Base-by-base conservation (phyloP, 192 early-diverging fungal species). In the Backusella sp. region DNA sequence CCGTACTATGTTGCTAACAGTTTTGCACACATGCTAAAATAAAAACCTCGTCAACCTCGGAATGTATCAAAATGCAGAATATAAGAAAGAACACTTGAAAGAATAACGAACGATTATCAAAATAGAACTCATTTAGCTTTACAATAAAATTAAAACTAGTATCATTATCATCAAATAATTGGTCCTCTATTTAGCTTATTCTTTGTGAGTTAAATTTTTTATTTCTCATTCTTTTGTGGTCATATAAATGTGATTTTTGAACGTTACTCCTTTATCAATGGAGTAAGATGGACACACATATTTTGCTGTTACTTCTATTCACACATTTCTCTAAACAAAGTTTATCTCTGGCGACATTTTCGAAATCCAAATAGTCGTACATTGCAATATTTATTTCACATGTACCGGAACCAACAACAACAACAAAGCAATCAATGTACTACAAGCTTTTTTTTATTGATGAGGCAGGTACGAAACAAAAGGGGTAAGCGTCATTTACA, bases 1-100 rank as follows among this genome's bases (percentile, higher is more conserved):
- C 83, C 85, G 39, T 99, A 98, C 82, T 99, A 96, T 88, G 95
- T 97, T 75, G 93, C 62, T 17, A 49, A 44, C 92, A 89, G 46
- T 77, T 97, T n/a, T 88, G 94, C 73, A 88, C 91, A 80, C 79
- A 94, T 69, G 80, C 90, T n/a, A 81, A 84, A 70, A 88, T 86
- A 85, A 85, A 85, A 78, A 79, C 30, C 30, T 14, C 17, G 6
- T 1, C 17, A 49, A 6, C 46, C 46, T 19, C 1, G 46, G 46
- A 17, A 7, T 49, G 15, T n/a, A 6, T 1, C 46, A 6, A 17
- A 49, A 49, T 49, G 46, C 15, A 49, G 6, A 49, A 17, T 19
- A 49, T 19, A n/a, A 19, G 17, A 15, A 49, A 49, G 46, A 49
- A 49, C 46, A 19, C 46, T 49, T 49, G 17, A 44, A 49, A 49